These are phyloP conservation scores for Heritiera fomes DNA, from an alignment of 345 rosid genomes.

Conservation along the genomic window DNA sequence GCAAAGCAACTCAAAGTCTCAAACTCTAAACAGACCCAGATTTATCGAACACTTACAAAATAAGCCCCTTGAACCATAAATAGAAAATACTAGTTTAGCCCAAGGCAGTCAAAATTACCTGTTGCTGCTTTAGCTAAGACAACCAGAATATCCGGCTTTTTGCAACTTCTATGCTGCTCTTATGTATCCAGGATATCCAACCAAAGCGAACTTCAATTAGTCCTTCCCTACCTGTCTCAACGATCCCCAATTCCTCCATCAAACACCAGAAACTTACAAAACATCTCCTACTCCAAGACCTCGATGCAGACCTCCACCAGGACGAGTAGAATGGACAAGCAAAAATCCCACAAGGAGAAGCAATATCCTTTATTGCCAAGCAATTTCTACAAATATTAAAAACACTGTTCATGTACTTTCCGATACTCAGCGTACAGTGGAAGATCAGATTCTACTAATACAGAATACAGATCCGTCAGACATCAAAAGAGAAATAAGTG, in stretches of 20 bases:
- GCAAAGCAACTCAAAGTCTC: background rate
- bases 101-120: background rate
- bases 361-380: slow-evolving; percentile 2
- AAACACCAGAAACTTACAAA: slow-evolving; percentile 15
- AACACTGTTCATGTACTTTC: background rate
- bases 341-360: slow-evolving; percentile 2
- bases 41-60: background rate
- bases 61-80: background rate
- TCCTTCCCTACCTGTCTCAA: slow-evolving; percentile 23
- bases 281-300: slow-evolving; percentile 18
- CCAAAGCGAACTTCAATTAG: slow-evolving; percentile 8
- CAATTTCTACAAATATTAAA: background rate
- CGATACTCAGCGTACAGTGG: slow-evolving; percentile 4
- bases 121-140: background rate
- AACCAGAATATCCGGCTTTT: background rate
- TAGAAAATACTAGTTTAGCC: background rate
- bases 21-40: slow-evolving; percentile 1
- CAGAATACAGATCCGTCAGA: slow-evolving; percentile 24
- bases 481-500: slow-evolving; percentile 7
- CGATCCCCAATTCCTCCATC: slow-evolving; percentile 3
- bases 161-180: slow-evolving; percentile 4
- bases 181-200: slow-evolving; percentile 29
- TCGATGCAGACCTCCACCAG: background rate
- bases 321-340: slow-evolving; percentile 3
- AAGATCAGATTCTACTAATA: slow-evolving; percentile 10